Conservation (phyloP, 2,329 filamentous ascomycete species). For the Clarireedia sp. region DNA sequence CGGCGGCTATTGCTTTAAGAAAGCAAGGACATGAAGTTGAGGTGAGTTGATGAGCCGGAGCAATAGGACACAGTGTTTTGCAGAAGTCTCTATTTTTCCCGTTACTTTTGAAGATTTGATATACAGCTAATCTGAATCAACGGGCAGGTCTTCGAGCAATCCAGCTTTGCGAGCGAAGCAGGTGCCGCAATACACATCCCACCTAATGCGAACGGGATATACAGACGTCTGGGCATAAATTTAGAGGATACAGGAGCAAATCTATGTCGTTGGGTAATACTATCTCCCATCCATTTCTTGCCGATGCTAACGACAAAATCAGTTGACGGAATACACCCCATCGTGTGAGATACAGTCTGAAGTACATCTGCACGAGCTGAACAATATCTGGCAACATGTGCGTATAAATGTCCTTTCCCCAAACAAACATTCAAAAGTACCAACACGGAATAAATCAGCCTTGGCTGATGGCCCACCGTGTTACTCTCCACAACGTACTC, state of each 20-base stretch:
- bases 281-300: too few species aligned
- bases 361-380: slow-evolving; percentile 24
- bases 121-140: too few species aligned
- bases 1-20: slow-evolving; percentile 52
- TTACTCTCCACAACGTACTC: slow-evolving; percentile 43
- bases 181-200: slow-evolving; percentile 57
- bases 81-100: not conserved
- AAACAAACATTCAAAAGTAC: too few species aligned
- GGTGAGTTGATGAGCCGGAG: not conserved
- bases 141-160: slow-evolving; percentile 46
- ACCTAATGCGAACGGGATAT: slow-evolving; percentile 52
- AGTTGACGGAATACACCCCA: slow-evolving; percentile 27
- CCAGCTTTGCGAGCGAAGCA: slow-evolving; percentile 45
- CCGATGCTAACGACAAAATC: not conserved
- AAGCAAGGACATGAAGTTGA: slow-evolving; percentile 39
- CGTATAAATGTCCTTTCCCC: not conserved
- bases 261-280: not conserved
- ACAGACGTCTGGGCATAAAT: slow-evolving; percentile 38
- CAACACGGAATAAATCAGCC: slow-evolving; percentile 12
- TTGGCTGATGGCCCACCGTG: slow-evolving; percentile 47
- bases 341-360: not conserved
- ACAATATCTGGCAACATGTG: slow-evolving; percentile 40
- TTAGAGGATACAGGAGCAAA: slow-evolving; percentile 33
- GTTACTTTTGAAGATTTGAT: too few species aligned
- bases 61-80: not conserved